phyloP scores from a whole-genome alignment of 2,329 filamentous ascomycete genomes.

The Pochonia chlamydosporia region DNA sequence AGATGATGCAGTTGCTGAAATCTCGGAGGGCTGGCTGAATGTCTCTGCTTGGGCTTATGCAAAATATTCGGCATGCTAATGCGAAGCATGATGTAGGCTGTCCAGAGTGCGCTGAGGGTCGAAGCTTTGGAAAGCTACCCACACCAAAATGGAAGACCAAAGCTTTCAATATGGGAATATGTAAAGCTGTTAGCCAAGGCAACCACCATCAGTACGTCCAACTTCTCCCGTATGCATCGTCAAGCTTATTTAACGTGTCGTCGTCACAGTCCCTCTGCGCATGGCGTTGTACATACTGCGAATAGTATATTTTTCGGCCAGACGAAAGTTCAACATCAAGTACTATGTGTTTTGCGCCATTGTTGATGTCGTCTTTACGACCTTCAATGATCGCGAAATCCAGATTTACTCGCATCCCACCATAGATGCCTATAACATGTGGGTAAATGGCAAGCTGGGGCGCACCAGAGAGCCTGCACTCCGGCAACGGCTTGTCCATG shows the following conservation, averaged over 20 bases:
- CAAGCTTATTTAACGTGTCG: background rate
- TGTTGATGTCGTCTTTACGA: slow-evolving; percentile 12
- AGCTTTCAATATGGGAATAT: slow-evolving; percentile 6
- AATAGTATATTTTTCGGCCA: slow-evolving; percentile 9
- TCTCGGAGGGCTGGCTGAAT: too few relatives aligned
- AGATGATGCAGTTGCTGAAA: too few relatives aligned
- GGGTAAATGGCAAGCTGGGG: slow-evolving; percentile 15
- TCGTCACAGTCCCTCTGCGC: slow-evolving; percentile 3
- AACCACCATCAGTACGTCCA: slow-evolving; percentile 4
- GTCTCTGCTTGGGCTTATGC: too few relatives aligned
- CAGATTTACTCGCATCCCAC: slow-evolving; percentile 16
- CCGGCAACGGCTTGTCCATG: slow-evolving; percentile 11
- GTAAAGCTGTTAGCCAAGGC: slow-evolving; percentile 7
- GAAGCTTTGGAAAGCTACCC: background rate
- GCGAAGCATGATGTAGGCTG: background rate
- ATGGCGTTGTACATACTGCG: slow-evolving; percentile 5
- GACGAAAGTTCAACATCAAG: slow-evolving; percentile 8
- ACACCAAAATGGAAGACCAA: slow-evolving; percentile 5
- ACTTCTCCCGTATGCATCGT: background rate
- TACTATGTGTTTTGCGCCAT: slow-evolving; percentile 12
- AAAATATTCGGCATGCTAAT: too few relatives aligned
- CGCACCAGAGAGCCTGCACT: slow-evolving; percentile 5
- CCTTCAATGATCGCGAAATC: slow-evolving; percentile 16
- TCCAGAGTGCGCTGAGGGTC: background rate
- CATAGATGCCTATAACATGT: slow-evolving; percentile 15